Evolutionary conservation across 2,329 filamentous ascomycete species (phyloP).

Genomic region (Calonectria henricotiae): DNA sequence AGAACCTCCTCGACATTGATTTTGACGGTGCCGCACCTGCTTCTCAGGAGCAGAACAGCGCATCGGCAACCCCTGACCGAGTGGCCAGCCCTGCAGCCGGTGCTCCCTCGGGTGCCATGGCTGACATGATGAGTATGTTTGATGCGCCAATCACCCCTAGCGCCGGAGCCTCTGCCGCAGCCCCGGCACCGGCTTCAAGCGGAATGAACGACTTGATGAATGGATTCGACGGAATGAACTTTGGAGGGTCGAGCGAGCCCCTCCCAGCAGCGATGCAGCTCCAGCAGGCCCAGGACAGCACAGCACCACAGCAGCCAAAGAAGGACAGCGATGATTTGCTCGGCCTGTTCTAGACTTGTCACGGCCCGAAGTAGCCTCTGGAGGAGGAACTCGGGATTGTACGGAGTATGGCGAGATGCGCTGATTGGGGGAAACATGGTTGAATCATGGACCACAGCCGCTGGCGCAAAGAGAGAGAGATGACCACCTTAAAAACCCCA

Average conservation of each 20-base stretch:
- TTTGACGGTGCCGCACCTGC: conserved; percentile 95
- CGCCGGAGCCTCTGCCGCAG: conserved; percentile 52
- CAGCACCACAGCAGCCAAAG: conserved; percentile 63
- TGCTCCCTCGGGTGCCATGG: conserved; percentile 67
- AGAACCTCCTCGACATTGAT: conserved; percentile 96
- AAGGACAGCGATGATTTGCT: conserved; percentile 76
- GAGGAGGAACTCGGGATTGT: conserved; percentile 36
- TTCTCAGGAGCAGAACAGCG: conserved; percentile 76
- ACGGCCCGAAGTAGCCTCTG: conserved; percentile 33
- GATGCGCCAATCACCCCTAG: conserved; percentile 75
- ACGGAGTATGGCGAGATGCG: conserved; percentile 41
- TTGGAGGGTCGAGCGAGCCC: conserved; percentile 75
- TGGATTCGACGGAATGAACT: conserved; percentile 86
- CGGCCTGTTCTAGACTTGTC: conserved; percentile 59
- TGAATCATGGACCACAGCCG: conserved; percentile 40
- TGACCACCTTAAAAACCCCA: conserved; percentile 40
- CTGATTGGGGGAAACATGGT: conserved; percentile 39
- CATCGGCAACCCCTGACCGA: conserved; percentile 77
- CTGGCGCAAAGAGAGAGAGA: conserved; percentile 46
- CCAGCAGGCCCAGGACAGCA: conserved; percentile 56
- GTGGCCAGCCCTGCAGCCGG: conserved; percentile 74
- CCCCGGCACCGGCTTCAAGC: conserved; percentile 60
- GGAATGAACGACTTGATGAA: conserved; percentile 92
- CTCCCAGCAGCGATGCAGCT: conserved; percentile 77
- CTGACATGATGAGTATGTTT: conserved; percentile 80